These are phyloP conservation scores for Pseudozyma tsukubaensis DNA, from an alignment of 1,284 basidiomycete species.

Conservation along the genomic window DNA sequence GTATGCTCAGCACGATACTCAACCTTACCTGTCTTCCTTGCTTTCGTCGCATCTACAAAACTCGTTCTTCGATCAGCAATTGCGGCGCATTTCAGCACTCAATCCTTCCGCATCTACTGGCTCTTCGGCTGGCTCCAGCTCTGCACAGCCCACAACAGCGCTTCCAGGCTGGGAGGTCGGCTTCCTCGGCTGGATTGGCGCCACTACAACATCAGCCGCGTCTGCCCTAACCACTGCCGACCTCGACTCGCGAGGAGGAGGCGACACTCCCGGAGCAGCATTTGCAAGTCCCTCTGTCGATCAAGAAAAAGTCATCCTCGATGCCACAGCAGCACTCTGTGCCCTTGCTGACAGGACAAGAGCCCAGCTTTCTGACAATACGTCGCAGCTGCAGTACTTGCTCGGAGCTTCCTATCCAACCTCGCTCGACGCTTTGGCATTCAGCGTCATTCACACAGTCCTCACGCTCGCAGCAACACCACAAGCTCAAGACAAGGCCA, in stretches of 20 bases:
- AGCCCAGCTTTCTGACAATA: conserved; percentile 13
- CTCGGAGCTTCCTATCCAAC: conserved; percentile 26
- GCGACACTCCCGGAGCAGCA: conserved; percentile 46
- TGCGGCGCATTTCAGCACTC: conserved; percentile 44
- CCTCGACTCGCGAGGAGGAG: conserved; percentile 34
- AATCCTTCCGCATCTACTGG: conserved; percentile 28
- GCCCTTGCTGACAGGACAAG: conserved; percentile 37
- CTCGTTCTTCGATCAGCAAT: conserved; percentile 42
- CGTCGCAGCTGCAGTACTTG: conserved; percentile 12
- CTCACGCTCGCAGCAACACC: conserved; percentile 51
- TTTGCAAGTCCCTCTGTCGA: conserved; percentile 37
- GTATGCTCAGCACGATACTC: conserved; percentile 16
- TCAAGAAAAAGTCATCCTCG: conserved; percentile 29
- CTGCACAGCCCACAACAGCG: conserved; percentile 38
- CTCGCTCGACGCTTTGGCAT: conserved; percentile 49
- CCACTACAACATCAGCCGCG: conserved; percentile 29
- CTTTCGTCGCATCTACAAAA: conserved; percentile 33
- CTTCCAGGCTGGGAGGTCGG: conserved; percentile 55
- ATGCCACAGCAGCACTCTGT: conserved; percentile 33
- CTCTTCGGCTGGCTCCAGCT: background rate
- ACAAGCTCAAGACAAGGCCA: conserved; percentile 8
- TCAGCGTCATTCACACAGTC: conserved; percentile 52
- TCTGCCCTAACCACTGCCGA: conserved; percentile 28
- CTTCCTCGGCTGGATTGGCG: conserved; percentile 48
- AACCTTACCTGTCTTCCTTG: conserved; percentile 36